A percentile compares a stretch with the other conserved stretches of the same genome.
Conservation (phyloP, 1,284 basidiomycete species). For the Ustilago xerochloae region DNA sequence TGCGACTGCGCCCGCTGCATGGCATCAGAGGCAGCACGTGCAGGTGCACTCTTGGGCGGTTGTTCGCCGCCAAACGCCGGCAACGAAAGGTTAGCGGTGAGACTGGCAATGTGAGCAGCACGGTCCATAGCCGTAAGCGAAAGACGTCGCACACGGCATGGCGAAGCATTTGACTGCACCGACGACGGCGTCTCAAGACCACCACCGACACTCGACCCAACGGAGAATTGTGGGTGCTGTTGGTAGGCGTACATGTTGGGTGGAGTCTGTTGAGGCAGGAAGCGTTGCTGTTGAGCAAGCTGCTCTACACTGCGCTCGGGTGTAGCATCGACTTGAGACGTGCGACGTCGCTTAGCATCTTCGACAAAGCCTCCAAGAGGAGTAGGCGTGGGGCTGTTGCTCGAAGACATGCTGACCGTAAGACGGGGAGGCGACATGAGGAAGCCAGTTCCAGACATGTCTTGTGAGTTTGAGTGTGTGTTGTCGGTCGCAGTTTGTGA, state of each 20-base stretch:
- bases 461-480: conserved; percentile 8
- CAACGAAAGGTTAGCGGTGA: conserved; percentile 51
- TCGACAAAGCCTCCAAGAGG: conserved; percentile 24
- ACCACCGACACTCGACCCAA: conserved; percentile 40
- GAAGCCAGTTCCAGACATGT: conserved; percentile 44
- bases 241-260: conserved; percentile 49
- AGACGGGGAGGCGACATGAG: conserved; percentile 63
- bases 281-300: conserved; percentile 29
- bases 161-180: conserved; percentile 40
- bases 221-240: conserved; percentile 46
- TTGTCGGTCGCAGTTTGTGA: conserved; percentile 16
- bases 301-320: conserved; percentile 33
- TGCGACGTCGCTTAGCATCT: conserved; percentile 56
- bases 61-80: conserved; percentile 26
- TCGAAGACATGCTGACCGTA: conserved; percentile 54
- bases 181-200: conserved; percentile 47
- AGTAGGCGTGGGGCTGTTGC: conserved; percentile 21
- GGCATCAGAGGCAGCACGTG: conserved; percentile 42
- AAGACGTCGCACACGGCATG: conserved; percentile 34
- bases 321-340: conserved; percentile 36
- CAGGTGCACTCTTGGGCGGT: conserved; percentile 47
- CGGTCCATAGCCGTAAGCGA: conserved; percentile 40
- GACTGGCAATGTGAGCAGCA: conserved; percentile 44
- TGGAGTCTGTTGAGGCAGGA: conserved; percentile 51
- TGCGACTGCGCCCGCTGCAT: conserved; percentile 51